phyloP scores from a whole-genome alignment of 495 filamentous ascomycete species.

The Penicillium argentinense region DNA sequence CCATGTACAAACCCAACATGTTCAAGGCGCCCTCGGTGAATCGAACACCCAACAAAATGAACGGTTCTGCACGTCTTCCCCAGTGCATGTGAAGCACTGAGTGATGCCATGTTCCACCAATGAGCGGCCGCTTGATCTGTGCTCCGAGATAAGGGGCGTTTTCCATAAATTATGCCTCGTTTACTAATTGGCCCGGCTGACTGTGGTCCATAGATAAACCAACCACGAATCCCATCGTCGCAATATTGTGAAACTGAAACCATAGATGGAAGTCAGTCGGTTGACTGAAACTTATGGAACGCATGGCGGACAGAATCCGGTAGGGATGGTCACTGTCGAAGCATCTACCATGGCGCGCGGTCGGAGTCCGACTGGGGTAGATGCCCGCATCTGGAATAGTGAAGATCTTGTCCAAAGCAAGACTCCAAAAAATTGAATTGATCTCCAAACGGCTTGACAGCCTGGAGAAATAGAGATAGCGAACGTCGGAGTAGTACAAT shows the following conservation, averaged over 20 bases:
- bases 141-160: not conserved
- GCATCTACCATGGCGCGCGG: not conserved
- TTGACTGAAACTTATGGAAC: not conserved
- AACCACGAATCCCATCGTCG: not conserved
- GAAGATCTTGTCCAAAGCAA: not conserved
- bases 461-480: too few relatives aligned
- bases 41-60: too few relatives aligned
- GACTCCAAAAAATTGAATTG: too few relatives aligned
- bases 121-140: not conserved
- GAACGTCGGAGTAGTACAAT: too few relatives aligned
- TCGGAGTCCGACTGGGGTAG: not conserved
- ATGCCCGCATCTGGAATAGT: not conserved
- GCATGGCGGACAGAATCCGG: not conserved
- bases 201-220: not conserved
- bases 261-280: too few relatives aligned
- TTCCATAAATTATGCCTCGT: too few relatives aligned
- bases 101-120: not conserved
- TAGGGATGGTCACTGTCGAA: not conserved
- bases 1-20: too few relatives aligned
- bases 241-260: too few relatives aligned
- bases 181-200: not conserved
- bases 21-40: too few relatives aligned
- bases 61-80: too few relatives aligned
- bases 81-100: not conserved
- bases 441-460: too few relatives aligned